Evolutionary conservation across 139 green algal species (phyloP), one percentile per base, ranked within the genome.

Genomic region (Chlorella ohadii): DNA sequence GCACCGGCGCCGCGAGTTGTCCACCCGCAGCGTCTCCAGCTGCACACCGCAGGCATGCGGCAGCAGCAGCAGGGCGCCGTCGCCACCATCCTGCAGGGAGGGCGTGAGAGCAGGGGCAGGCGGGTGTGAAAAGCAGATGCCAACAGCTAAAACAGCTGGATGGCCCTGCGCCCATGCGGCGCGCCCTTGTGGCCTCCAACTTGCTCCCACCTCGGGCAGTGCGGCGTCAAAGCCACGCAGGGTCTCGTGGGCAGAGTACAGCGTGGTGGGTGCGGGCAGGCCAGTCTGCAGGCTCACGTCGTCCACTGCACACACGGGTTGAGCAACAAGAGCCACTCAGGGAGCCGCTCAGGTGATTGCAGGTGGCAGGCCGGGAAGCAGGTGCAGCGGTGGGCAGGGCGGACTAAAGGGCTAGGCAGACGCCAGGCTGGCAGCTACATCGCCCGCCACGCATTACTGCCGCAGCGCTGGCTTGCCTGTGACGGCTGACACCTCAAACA

Each of bases 401-500:
- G 44, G 7, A 51, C 7, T 9, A 51, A 9, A 6, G n/a, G 44
- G 44, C 9, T 6, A 51, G 44, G 44, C 44, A 51, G 9, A 6
- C 6, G 44, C 44, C 9, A 9, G 44, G 44, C 44, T 16, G 44
- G 44, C 44, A 51, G 9, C 44, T 51, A 51, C 44, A 51, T 6
- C 44, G 44, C 44, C 44, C 9, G 44, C 44, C 44, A 51, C 44
- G 44, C 57, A 82, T n/a, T n/a, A n/a, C n/a, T n/a, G n/a, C n/a
- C n/a, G n/a, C n/a, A n/a, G n/a, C n/a, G n/a, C n/a, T n/a, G n/a
- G n/a, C n/a, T n/a, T n/a, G n/a, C 76, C 76, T 82, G 76, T 89
- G 22, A 80, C 71, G 22, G 83, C 87, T 41, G 63, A 73, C 39
- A 92, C 41, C 38, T 92, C 88, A 79, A 92, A 91, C 44, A 91